These are phyloP conservation scores for Colletotrichum sp. DNA, from an alignment of 2,329 filamentous ascomycete species.

Conservation along the genomic window DNA sequence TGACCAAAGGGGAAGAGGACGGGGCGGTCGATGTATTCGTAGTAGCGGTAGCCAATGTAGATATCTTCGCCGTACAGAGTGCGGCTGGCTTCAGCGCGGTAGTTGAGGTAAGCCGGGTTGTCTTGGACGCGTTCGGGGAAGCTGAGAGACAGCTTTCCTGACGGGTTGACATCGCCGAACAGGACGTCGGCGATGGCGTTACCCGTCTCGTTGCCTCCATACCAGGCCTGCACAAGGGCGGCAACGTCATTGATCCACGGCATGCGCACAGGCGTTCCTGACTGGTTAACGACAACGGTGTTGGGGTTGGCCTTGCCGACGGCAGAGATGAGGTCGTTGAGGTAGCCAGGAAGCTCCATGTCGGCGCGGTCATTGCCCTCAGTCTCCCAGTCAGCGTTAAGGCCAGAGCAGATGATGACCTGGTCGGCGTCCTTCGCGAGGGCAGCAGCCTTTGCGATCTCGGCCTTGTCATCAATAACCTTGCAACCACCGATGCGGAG, in stretches of 20 bases:
- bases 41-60: slow-evolving; percentile 76
- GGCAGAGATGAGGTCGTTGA: slow-evolving; percentile 70
- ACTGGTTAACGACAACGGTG: slow-evolving; percentile 72
- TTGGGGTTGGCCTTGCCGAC: slow-evolving; percentile 69
- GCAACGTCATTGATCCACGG: slow-evolving; percentile 60
- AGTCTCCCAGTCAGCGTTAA: slow-evolving; percentile 75
- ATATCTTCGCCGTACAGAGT: slow-evolving; percentile 75
- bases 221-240: slow-evolving; percentile 77
- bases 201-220: slow-evolving; percentile 77
- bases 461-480: slow-evolving; percentile 60
- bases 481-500: slow-evolving; percentile 67
- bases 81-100: slow-evolving; percentile 65
- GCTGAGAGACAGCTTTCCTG: slow-evolving; percentile 75
- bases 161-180: slow-evolving; percentile 71
- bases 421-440: slow-evolving; percentile 75
- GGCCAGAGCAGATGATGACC: slow-evolving; percentile 77
- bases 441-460: slow-evolving; percentile 70
- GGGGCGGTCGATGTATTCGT: slow-evolving; percentile 64
- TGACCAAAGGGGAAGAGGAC: slow-evolving; percentile 75
- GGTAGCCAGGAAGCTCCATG: slow-evolving; percentile 72
- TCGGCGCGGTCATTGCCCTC: slow-evolving; percentile 76
- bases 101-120: slow-evolving; percentile 76
- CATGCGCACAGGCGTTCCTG: slow-evolving; percentile 72
- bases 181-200: slow-evolving; percentile 76
- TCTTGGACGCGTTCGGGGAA: slow-evolving; percentile 69